Conservation (phyloP, 1,284 basidiomycete species). For the Schizopora paradoxa region DNA sequence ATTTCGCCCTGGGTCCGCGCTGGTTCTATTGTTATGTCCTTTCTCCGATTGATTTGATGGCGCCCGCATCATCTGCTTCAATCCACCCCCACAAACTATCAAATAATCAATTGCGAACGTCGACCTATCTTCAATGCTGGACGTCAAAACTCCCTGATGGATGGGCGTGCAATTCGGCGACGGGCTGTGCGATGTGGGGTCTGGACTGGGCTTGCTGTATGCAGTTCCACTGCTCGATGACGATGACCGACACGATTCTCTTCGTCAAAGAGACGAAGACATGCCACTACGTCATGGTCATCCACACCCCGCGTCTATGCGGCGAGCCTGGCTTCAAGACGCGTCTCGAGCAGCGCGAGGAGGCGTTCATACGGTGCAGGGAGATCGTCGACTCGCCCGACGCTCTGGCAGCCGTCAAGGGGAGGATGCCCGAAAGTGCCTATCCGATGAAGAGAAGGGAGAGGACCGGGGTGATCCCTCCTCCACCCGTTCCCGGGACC, state of each 20-base stretch:
- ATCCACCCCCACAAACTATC: too few species aligned
- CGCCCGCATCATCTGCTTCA: too few species aligned
- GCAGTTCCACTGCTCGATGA: slow-evolving; percentile 93
- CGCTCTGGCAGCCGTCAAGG: slow-evolving; percentile 26
- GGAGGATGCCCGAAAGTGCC: slow-evolving; percentile 43
- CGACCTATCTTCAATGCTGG: not conserved
- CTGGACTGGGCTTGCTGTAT: not conserved
- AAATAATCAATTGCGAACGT: too few species aligned
- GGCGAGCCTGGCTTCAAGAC: slow-evolving; percentile 86
- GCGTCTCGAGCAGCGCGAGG: slow-evolving; percentile 57
- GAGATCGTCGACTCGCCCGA: slow-evolving; percentile 50
- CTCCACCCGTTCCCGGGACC: slow-evolving; percentile 29
- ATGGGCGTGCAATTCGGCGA: too few species aligned
- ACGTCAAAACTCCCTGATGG: too few species aligned
- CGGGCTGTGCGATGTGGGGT: too few species aligned
- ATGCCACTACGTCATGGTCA: slow-evolving; percentile 86
- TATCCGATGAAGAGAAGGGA: slow-evolving; percentile 47
- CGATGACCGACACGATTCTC: slow-evolving; percentile 78
- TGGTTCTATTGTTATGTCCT: slow-evolving; percentile 2
- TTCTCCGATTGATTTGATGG: too few species aligned
- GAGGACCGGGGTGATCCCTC: slow-evolving; percentile 41
- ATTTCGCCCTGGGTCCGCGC: not conserved
- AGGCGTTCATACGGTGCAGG: slow-evolving; percentile 68
- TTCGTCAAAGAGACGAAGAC: slow-evolving; percentile 90
- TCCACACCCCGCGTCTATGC: slow-evolving; percentile 90